A percentile compares a stretch with the other conserved stretches of the same genome.
Evolutionary conservation across 1,284 basidiomycete genomes (phyloP).

Genomic region (Rhodotorula glutinis): DNA sequence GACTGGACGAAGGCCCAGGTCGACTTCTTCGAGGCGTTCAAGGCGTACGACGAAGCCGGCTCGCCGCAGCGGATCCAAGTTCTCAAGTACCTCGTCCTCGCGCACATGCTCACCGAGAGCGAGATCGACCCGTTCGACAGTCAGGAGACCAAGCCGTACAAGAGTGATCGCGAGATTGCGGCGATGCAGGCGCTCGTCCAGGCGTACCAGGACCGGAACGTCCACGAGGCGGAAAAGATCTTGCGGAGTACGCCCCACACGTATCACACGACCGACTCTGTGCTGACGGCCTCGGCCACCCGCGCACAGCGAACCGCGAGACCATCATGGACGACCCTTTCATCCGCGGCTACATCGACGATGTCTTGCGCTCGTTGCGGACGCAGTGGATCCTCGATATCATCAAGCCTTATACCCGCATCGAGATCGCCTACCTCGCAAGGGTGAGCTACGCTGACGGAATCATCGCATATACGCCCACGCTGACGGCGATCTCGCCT

Average conservation of each 20-base stretch:
- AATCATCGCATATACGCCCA: too few species aligned
- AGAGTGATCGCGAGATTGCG: slow-evolving; percentile 90
- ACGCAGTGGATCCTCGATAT: slow-evolving; percentile 97
- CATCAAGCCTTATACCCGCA: slow-evolving; percentile 91
- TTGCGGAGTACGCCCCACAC: slow-evolving; percentile 64
- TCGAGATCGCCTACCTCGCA: slow-evolving; percentile 86
- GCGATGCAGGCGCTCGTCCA: slow-evolving; percentile 97
- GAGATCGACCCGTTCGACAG: slow-evolving; percentile 99
- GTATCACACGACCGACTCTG: too few species aligned
- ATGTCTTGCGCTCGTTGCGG: slow-evolving; percentile 83
- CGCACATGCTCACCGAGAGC: slow-evolving; percentile 97
- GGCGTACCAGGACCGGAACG: slow-evolving; percentile 92
- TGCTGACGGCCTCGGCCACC: too few species aligned
- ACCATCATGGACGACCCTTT: slow-evolving; percentile 95
- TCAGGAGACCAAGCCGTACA: slow-evolving; percentile 99
- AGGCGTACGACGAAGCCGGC: slow-evolving; percentile 97
- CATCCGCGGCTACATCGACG: slow-evolving; percentile 89
- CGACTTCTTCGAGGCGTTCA: slow-evolving; percentile 98
- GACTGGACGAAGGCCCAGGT: slow-evolving; percentile 96
- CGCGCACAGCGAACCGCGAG: slow-evolving; percentile 71
- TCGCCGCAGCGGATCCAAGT: slow-evolving; percentile 95
- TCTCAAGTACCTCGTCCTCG: slow-evolving; percentile 94
- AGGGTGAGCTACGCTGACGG: slow-evolving; percentile 64
- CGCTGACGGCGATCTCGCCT: background rate
- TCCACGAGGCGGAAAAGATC: slow-evolving; percentile 93